Evolutionary conservation across 2,329 filamentous ascomycete genomes (phyloP), one percentile per base, ranked within the genome.

Genomic region (Decorospora gaudefroyi): DNA sequence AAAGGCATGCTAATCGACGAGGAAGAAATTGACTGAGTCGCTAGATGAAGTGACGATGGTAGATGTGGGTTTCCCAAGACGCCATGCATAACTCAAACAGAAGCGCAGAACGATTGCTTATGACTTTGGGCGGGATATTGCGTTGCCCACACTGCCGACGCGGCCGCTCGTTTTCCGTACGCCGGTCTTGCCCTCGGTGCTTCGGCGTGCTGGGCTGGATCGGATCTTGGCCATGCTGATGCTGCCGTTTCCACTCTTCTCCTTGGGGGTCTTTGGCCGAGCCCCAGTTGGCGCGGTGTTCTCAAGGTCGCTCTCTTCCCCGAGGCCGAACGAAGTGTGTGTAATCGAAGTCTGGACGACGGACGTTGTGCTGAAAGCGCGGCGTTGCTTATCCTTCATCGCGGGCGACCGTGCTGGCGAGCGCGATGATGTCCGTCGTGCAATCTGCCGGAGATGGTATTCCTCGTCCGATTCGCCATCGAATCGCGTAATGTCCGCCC

Each of bases 391-490:
- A 44, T 84, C 82, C 46, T 74, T 80, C 22, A 65, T 61, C 13
- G 65, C 62, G 0, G 79, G 87, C 38, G 80, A 86, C 55, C 80
- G 81, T 19, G 67, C 62, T 3, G 79, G 87, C 41, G 80, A 86
- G 54, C 80, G 81, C 13, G 80, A 86, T 26, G 74, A 75, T 73
- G 85, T 88, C 59, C 79, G 85, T 61, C 77, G 53, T 81, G 69
- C 63, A 19, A 77, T 63, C 34, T 65, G 83, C 35, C 90, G 86
- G 31, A 95, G 73, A 62, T 90, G 86, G 60, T 83, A 81, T 67
- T 96, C 90, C 63, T 95, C 89, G 49, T 96, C 90, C 13, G 86
- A 87, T 65, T 93, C 88, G 32, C 74, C 64, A 66, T 71, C 76
- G 29, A 78, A 80, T 6, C 79, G 78, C 10, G 82, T 84, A 27